phyloP scores from a whole-genome alignment of 2,329 filamentous ascomycete species.

The Diaporthe sp. region DNA sequence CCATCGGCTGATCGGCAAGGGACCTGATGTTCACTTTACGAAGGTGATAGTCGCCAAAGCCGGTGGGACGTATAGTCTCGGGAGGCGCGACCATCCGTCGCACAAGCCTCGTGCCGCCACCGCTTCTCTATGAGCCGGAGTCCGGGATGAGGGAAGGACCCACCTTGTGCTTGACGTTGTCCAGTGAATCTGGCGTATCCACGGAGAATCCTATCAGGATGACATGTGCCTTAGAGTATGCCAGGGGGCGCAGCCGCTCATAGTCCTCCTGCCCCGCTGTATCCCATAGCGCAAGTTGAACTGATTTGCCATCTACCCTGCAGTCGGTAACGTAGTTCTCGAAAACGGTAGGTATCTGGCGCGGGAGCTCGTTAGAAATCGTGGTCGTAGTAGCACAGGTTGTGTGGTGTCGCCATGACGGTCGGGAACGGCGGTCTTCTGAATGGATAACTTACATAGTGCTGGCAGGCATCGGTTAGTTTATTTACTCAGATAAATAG shows the following conservation, averaged over 20 bases:
- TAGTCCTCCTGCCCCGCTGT: conserved; percentile 99
- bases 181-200: conserved; percentile 94
- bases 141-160: conserved; percentile 45
- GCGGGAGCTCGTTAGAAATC: conserved; percentile 38
- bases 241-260: conserved; percentile 91
- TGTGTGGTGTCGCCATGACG: background rate
- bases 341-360: conserved; percentile 94
- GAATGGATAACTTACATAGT: conserved; percentile 65
- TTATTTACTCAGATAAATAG: conserved; percentile 40
- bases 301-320: conserved; percentile 97
- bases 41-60: background rate
- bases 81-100: conserved; percentile 29
- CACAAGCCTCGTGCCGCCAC: conserved; percentile 17
- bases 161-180: conserved; percentile 98
- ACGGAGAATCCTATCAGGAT: conserved; percentile 96
- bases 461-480: conserved; percentile 57
- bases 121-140: background rate
- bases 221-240: conserved; percentile 97
- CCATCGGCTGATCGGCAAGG: conserved; percentile 3
- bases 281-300: conserved; percentile 98
- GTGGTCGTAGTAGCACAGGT: conserved; percentile 6
- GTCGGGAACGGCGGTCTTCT: conserved; percentile 41
- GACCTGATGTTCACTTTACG: background rate
- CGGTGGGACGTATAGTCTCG: conserved; percentile 28
- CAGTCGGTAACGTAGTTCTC: conserved; percentile 99